A percentile compares a stretch with the other conserved stretches of the same genome.
Evolutionary conservation across 2,329 filamentous ascomycete genomes (phyloP).

Genomic region (Diplodia seriata): DNA sequence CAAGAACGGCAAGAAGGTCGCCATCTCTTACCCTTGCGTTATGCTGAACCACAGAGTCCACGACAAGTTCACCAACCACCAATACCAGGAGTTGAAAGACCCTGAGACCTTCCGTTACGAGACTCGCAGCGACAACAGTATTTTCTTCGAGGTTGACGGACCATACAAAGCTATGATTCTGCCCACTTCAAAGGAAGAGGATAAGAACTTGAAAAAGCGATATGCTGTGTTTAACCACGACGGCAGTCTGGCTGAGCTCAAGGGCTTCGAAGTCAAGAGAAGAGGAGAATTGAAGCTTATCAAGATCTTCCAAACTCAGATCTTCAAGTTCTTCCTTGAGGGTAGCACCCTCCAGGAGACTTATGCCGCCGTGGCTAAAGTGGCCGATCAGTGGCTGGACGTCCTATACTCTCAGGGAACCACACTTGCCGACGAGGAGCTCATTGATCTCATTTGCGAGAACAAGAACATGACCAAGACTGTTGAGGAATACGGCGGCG

Average conservation of each 20-base stretch:
- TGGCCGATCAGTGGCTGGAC: constrained; percentile 96
- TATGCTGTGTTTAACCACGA: constrained; percentile 99
- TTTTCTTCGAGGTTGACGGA: constrained; percentile 99
- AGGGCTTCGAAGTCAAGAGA: constrained; percentile 97
- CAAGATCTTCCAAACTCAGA: constrained; percentile 99
- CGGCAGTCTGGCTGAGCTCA: constrained; percentile 90
- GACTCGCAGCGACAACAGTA: constrained; percentile 97
- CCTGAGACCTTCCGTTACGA: constrained; percentile 84
- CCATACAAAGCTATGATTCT: constrained; percentile 98
- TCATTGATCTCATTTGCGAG: constrained; percentile 99
- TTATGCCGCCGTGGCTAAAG: constrained; percentile 88
- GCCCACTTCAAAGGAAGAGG: constrained; percentile 96
- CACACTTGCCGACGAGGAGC: constrained; percentile 91
- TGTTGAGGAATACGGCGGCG: constrained; percentile 89
- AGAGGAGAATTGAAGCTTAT: constrained; percentile 98
- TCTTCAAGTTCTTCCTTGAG: constrained; percentile 99
- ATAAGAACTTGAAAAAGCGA: constrained; percentile 99
- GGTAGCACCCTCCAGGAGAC: constrained; percentile 86
- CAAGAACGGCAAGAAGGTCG: constrained; percentile 93
- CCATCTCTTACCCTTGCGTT: constrained; percentile 97
- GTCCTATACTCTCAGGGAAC: constrained; percentile 87
- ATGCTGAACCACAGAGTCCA: constrained; percentile 99
- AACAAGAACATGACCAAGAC: constrained; percentile 99
- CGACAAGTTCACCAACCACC: constrained; percentile 92
- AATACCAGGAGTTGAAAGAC: constrained; percentile 91